Conservation (phyloP, 2,329 filamentous ascomycete species). For the Ceratocystis papillata region DNA sequence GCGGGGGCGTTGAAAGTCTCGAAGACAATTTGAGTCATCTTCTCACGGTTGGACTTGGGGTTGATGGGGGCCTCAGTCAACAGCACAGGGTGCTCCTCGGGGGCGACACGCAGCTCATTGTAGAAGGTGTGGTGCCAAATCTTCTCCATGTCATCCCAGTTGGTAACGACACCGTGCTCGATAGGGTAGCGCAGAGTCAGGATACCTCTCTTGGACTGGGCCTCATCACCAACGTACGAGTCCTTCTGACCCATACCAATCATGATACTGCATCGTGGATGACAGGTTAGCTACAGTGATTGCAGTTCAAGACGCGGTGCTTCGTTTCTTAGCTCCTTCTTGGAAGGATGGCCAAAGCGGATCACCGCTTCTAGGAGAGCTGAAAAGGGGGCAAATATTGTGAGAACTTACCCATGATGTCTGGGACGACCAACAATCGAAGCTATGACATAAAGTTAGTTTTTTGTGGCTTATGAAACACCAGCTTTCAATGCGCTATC, state of each 20-base stretch:
- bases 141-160: slow-evolving; percentile 99
- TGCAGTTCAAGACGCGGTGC: not conserved
- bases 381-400: slow-evolving; percentile 15
- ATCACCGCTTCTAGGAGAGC: slow-evolving; percentile 9
- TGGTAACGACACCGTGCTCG: slow-evolving; percentile 99
- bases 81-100: slow-evolving; percentile 98
- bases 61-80: slow-evolving; percentile 99
- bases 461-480: not conserved
- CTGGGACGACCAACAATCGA: slow-evolving; percentile 99
- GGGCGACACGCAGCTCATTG: slow-evolving; percentile 99
- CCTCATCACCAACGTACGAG: slow-evolving; percentile 99
- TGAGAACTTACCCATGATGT: slow-evolving; percentile 85
- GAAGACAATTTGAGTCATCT: slow-evolving; percentile 99
- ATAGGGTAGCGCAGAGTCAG: slow-evolving; percentile 98
- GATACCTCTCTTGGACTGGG: slow-evolving; percentile 99
- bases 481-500: not conserved
- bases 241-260: slow-evolving; percentile 99
- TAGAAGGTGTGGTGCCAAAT: slow-evolving; percentile 99
- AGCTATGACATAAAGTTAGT: slow-evolving; percentile 44
- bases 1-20: slow-evolving; percentile 99
- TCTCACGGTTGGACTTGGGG: slow-evolving; percentile 99
- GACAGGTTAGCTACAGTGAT: slow-evolving; percentile 30
- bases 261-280: slow-evolving; percentile 67
- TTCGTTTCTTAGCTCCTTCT: not conserved
- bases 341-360: slow-evolving; percentile 19